Base-by-base conservation (phyloP, 768 basidiomycete genomes). In the Phylloporus rhodoxanthus region DNA sequence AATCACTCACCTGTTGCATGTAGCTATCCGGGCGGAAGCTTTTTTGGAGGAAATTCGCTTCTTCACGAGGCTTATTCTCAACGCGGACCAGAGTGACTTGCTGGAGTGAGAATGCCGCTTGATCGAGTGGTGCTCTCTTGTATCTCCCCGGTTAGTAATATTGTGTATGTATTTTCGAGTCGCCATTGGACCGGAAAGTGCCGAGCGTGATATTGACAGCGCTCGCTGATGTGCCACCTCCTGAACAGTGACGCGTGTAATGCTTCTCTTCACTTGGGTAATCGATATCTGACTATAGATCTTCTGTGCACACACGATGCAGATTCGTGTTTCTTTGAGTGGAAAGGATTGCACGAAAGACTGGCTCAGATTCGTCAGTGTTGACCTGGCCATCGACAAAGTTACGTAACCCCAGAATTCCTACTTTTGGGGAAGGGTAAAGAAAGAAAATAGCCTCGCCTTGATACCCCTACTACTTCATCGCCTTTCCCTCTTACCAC, bases 211-310 rank as follows among this genome's bases (percentile, higher is more conserved):
- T 23, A 10, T 14, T 19, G 38, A 26, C 36, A 7, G 34, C 2
- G 28, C 53, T 51, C 63, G n/a, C n/a, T n/a, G 63, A 66, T 63
- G 62, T 65, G 61, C 63, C n/a, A n/a, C n/a, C 63, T 65, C 63
- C 50, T 2, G 17, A 19, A 17, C 20, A 5, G 26, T 15, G n/a
- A 5, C 9, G 26, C 23, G 15, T 36, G 48, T 37, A 10, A 5
- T 40, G 39, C 43, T 53, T 59, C 47, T 19, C 13, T 53, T 20
- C 20, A 38, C 43, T 52, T 45, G 36, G 58, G 55, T 54, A 25
- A 64, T 56, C 50, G 32, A 50, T 49, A 29, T 17, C 25, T 10
- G 33, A 15, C 37, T 34, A 56, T 62, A 49, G 54, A 54, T 43
- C 51, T 53, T 50, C 46, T 42, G 41, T 44, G 45, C 26, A 8